A percentile compares a stretch with the other conserved stretches of the same genome.
phyloP scores from a whole-genome alignment of 345 rosid species.

The Salix purpurea region DNA sequence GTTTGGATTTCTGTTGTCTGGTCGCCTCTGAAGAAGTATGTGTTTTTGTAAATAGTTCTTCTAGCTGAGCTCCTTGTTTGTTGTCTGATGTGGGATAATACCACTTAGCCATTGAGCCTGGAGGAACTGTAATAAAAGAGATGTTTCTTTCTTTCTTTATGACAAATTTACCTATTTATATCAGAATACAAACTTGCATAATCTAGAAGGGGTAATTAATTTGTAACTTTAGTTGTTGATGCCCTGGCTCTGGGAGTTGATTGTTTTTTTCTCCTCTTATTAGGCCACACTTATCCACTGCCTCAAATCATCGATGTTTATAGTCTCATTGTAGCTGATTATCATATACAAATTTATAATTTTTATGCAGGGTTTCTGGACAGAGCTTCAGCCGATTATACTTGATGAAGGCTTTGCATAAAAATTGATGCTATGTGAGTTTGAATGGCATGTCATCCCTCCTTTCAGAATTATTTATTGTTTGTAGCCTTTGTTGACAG shows the following conservation, averaged over 20 bases:
- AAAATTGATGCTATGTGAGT: conserved; percentile 32
- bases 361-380: conserved; percentile 75
- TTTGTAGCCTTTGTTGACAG: not conserved
- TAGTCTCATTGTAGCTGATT: not conserved
- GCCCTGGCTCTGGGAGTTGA: not conserved
- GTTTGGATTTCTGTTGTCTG: not conserved
- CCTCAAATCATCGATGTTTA: not conserved
- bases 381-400: conserved; percentile 85
- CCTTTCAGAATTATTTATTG: not conserved
- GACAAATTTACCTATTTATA: not conserved
- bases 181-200: not conserved
- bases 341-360: no score
- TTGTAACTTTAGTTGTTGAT: not conserved
- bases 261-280: not conserved
- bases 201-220: not conserved
- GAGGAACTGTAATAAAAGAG: not conserved
- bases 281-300: not conserved
- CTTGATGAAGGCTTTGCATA: conserved; percentile 83
- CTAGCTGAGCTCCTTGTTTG: not conserved
- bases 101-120: not conserved
- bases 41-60: not conserved
- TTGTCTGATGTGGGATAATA: not conserved
- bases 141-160: not conserved
- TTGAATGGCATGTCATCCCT: not conserved
- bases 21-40: not conserved